phyloP scores from a whole-genome alignment of 139 green algal genomes.

The Chlorella vulgaris region DNA sequence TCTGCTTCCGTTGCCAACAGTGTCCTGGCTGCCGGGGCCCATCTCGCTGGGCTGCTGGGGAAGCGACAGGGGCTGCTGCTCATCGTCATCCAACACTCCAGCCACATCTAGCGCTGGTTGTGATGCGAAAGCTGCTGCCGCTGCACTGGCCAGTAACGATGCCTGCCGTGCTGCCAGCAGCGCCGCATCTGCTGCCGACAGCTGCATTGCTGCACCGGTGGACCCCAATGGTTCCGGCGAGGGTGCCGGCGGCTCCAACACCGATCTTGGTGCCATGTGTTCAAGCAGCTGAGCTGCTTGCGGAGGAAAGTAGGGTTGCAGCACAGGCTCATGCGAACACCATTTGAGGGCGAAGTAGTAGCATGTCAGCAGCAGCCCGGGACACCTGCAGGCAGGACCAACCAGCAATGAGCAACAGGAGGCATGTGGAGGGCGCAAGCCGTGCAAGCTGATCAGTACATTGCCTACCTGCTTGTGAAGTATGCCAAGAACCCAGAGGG shows the following conservation, averaged over 20 bases:
- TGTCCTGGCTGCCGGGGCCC: neutral
- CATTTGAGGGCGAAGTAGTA: conserved; percentile 79
- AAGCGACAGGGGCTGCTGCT: too few species aligned
- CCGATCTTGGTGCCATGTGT: neutral
- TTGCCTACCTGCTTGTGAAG: conserved; percentile 29
- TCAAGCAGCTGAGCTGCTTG: neutral
- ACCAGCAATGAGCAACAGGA: neutral
- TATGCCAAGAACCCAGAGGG: conserved; percentile 71
- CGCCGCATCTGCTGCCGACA: neutral
- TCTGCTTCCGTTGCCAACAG: neutral
- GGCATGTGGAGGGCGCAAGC: too few species aligned
- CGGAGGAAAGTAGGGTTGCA: conserved; percentile 39
- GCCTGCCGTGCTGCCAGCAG: neutral
- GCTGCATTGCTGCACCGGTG: neutral
- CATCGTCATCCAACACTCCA: too few species aligned
- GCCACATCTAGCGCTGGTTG: too few species aligned
- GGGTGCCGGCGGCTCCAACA: conserved; percentile 2
- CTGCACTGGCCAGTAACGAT: neutral
- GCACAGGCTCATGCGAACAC: conserved; percentile 55
- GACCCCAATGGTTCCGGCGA: too few species aligned
- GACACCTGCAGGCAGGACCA: conserved; percentile 64
- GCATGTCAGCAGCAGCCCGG: conserved; percentile 80
- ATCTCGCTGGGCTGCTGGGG: neutral
- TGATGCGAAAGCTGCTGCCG: neutral
- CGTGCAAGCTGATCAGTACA: too few species aligned